These are phyloP conservation scores for Pseudozyma hubeiensis DNA, from an alignment of 1,284 basidiomycete genomes.

Conservation along the genomic window DNA sequence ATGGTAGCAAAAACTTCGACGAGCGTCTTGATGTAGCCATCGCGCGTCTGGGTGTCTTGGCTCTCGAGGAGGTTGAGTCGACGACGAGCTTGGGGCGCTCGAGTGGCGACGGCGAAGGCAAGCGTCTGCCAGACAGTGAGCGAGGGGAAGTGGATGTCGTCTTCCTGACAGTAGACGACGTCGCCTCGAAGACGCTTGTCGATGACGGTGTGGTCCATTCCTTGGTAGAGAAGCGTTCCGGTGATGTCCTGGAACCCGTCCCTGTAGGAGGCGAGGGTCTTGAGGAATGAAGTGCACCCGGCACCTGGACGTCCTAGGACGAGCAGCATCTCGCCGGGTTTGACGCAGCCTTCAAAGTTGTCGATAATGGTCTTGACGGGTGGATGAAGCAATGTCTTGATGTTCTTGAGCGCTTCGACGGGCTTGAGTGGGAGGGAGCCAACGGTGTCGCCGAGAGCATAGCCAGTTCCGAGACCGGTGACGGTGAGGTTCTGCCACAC, in stretches of 20 bases:
- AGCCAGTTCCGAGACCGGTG: constrained; percentile 56
- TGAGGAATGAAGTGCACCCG: constrained; percentile 62
- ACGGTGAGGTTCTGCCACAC: constrained; percentile 56
- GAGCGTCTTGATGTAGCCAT: constrained; percentile 43
- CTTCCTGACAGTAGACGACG: constrained; percentile 56
- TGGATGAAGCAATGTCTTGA: constrained; percentile 36
- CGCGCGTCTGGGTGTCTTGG: constrained; percentile 30
- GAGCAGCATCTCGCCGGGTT: constrained; percentile 65
- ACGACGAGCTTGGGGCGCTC: constrained; percentile 50
- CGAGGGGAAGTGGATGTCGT: constrained; percentile 58
- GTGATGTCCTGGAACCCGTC: constrained; percentile 60
- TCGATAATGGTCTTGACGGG: constrained; percentile 58
- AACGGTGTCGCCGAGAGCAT: constrained; percentile 42
- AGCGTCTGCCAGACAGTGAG: constrained; percentile 57
- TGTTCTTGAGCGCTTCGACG: constrained; percentile 24
- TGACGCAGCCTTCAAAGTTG: constrained; percentile 56
- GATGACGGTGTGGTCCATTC: constrained; percentile 55
- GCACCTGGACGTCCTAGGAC: constrained; percentile 63
- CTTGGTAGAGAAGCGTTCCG: constrained; percentile 53
- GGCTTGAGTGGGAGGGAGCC: constrained; percentile 50
- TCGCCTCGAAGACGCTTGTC: constrained; percentile 53
- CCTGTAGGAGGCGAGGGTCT: constrained; percentile 60
- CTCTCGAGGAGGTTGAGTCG: constrained; percentile 31
- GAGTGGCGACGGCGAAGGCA: constrained; percentile 57
- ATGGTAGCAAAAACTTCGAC: constrained; percentile 59